Evolutionary conservation across 495 filamentous ascomycete genomes (phyloP).

Genomic region (Tuber microsphaerosporum): DNA sequence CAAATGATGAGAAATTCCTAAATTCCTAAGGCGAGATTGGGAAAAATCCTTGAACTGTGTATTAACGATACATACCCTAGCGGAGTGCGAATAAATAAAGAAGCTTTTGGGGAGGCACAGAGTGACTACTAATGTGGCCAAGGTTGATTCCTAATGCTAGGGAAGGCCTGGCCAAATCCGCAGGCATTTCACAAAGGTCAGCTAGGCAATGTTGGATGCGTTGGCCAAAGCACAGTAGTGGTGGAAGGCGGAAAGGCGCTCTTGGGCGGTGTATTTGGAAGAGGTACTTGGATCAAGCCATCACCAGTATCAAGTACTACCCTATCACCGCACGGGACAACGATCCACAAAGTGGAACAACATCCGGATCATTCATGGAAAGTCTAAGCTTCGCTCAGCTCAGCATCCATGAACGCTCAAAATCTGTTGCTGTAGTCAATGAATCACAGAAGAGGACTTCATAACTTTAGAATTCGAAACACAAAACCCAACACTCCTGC

Average conservation of each 20-base stretch:
- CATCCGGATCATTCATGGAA: conserved; percentile 49
- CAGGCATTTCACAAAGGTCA: conserved; percentile 72
- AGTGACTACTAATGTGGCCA: conserved; percentile 43
- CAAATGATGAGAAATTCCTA: too few species aligned
- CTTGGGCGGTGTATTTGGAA: conserved; percentile 66
- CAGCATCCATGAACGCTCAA: conserved; percentile 5
- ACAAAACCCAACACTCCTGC: conserved; percentile 7
- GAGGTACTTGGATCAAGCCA: conserved; percentile 1
- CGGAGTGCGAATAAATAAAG: conserved; percentile 88
- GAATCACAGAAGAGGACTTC: neutral
- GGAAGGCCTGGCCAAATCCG: conserved; percentile 59
- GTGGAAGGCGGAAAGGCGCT: conserved; percentile 81
- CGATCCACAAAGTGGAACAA: too few species aligned
- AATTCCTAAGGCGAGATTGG: too few species aligned
- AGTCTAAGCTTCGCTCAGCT: conserved; percentile 40
- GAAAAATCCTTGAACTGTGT: conserved; percentile 82
- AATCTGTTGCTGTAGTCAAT: neutral
- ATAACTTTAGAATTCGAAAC: neutral
- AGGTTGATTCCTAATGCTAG: conserved; percentile 42
- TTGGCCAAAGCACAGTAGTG: conserved; percentile 79
- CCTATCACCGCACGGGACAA: too few species aligned
- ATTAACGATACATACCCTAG: conserved; percentile 63
- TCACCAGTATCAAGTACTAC: neutral
- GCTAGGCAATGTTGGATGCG: conserved; percentile 81
- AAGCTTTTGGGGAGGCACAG: conserved; percentile 79